Percentiles rank a stretch among this genome's conserved stretches.
These are phyloP conservation scores for Hordeum vulgare DNA, from an alignment of 176 grass and related monocot genomes.

Conservation along the genomic window MorexV3_pseudomolecules_assembly NC_058521.1:254674724-254675223, in stretches of 20 bases:
- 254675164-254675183: constrained; percentile 8
- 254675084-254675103: constrained; percentile 21
- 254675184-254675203: constrained; percentile 12
- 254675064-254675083: constrained; percentile 21
- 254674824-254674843: constrained; percentile 16
- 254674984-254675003: constrained; percentile 13
- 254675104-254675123: constrained; percentile 11
- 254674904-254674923: constrained; percentile 17
- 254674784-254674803: constrained; percentile 35
- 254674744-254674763: constrained; percentile 47
- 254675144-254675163: constrained; percentile 5
- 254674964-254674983: constrained; percentile 5
- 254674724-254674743: constrained; percentile 98
- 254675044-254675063: constrained; percentile 38
- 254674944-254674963: constrained; percentile 27
- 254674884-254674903: constrained; percentile 9
- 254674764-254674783: constrained; percentile 24
- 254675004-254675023: constrained; percentile 17
- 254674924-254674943: constrained; percentile 2
- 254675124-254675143: constrained; percentile 15
- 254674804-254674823: constrained; percentile 10
- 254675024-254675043: constrained; percentile 35
- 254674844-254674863: constrained; percentile 15
- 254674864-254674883: constrained; percentile 21
- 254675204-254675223: constrained; percentile 4